Evolutionary conservation across 2,329 filamentous ascomycete genomes (phyloP).

Genomic region (Cladosporium sp.): DNA sequence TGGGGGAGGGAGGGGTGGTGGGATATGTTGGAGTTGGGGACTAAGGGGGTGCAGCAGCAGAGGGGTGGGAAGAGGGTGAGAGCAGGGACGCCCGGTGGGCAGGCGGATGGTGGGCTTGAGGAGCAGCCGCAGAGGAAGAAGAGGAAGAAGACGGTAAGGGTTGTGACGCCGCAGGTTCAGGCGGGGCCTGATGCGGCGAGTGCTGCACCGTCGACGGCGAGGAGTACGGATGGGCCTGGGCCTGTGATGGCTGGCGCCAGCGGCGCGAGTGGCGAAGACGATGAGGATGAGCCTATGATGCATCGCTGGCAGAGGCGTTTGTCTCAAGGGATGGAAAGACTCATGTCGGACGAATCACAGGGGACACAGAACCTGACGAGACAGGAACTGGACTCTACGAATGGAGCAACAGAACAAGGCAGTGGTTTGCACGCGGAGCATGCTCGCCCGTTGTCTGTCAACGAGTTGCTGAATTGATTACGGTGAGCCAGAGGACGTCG

Average conservation of each 20-base stretch:
- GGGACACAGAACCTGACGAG: too few species aligned
- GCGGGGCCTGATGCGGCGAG: not conserved
- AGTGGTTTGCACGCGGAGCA: too few species aligned
- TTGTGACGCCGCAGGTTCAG: not conserved
- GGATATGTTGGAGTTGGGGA: not conserved
- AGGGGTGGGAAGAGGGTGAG: not conserved
- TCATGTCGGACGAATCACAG: too few species aligned
- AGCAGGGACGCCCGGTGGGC: not conserved
- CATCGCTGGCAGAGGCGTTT: not conserved
- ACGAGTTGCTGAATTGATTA: too few species aligned
- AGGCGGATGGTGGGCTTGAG: not conserved
- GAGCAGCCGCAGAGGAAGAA: not conserved
- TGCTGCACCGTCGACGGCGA: not conserved
- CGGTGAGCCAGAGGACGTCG: too few species aligned
- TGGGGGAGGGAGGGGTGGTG: slow-evolving; percentile 36
- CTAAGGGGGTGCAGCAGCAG: not conserved
- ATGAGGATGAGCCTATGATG: slow-evolving; percentile 12
- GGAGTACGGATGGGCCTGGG: not conserved
- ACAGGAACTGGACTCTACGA: too few species aligned
- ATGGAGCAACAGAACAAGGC: too few species aligned
- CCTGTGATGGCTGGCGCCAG: not conserved
- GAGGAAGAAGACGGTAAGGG: slow-evolving; percentile 1
- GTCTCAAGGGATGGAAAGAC: not conserved
- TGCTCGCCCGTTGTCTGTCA: too few species aligned
- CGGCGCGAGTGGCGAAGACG: slow-evolving; percentile 2